These are phyloP conservation scores for Alternaria sp. DNA, from an alignment of 2,329 filamentous ascomycete species.

Conservation along the genomic window DNA sequence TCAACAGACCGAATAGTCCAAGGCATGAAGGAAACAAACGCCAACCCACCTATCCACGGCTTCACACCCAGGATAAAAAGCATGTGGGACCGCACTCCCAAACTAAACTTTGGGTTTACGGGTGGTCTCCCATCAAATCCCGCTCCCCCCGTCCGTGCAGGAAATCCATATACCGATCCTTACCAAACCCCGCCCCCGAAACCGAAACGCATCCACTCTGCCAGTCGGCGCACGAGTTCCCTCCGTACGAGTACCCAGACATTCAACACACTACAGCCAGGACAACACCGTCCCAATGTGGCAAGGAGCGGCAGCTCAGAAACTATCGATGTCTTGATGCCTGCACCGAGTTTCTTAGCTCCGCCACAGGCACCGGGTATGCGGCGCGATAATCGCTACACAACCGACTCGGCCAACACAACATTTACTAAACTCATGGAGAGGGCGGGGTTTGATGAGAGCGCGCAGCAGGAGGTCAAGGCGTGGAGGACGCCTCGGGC, in stretches of 20 bases:
- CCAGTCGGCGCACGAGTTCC: slow-evolving; percentile 25
- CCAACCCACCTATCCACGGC: slow-evolving; percentile 24
- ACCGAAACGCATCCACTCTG: slow-evolving; percentile 32
- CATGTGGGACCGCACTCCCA: slow-evolving; percentile 49
- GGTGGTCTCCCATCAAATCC: slow-evolving; percentile 31
- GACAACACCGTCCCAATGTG: slow-evolving; percentile 4
- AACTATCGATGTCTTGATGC: slow-evolving; percentile 57
- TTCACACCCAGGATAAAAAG: slow-evolving; percentile 46
- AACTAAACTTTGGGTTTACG: slow-evolving; percentile 41
- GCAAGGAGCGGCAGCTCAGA: slow-evolving; percentile 50
- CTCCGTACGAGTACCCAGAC: slow-evolving; percentile 20
- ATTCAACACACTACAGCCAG: slow-evolving; percentile 12
- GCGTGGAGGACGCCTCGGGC: slow-evolving; percentile 30
- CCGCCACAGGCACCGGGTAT: slow-evolving; percentile 44
- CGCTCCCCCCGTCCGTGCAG: slow-evolving; percentile 38
- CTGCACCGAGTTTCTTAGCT: slow-evolving; percentile 46
- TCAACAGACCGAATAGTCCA: slow-evolving; percentile 37
- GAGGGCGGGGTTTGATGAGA: slow-evolving; percentile 51
- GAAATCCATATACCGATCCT: slow-evolving; percentile 37
- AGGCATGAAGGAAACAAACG: slow-evolving; percentile 29
- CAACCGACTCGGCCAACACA: slow-evolving; percentile 42
- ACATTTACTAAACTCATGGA: slow-evolving; percentile 56
- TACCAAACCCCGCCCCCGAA: slow-evolving; percentile 44
- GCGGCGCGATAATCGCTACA: slow-evolving; percentile 42
- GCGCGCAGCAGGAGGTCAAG: slow-evolving; percentile 39